A percentile compares a stretch with the other conserved stretches of the same genome.
Evolutionary conservation across 2,329 filamentous ascomycete genomes (phyloP).

Genomic region (Penicillium rolfsii): DNA sequence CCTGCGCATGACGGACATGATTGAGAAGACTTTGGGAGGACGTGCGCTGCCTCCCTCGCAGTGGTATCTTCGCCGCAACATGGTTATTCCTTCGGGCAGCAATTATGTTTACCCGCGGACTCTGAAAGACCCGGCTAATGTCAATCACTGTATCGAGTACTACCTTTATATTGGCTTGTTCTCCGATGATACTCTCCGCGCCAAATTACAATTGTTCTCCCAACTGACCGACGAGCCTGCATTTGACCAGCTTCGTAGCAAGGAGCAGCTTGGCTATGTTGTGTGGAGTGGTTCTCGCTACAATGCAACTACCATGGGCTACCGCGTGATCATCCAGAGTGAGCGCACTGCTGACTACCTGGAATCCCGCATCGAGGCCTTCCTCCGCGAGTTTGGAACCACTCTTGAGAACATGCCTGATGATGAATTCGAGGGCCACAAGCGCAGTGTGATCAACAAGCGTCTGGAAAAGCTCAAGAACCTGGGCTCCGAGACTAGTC

Average conservation of each 20-base stretch:
- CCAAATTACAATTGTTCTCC: conserved; percentile 78
- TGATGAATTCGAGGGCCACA: conserved; percentile 85
- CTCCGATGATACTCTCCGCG: conserved; percentile 69
- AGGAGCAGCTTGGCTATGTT: conserved; percentile 96
- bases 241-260: conserved; percentile 92
- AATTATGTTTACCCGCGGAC: conserved; percentile 83
- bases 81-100: conserved; percentile 76
- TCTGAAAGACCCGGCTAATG: conserved; percentile 82
- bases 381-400: conserved; percentile 69
- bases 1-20: conserved; percentile 77
- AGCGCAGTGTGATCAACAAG: conserved; percentile 84
- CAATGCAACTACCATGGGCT: conserved; percentile 77
- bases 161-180: conserved; percentile 71
- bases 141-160: conserved; percentile 85
- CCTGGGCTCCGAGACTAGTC: conserved; percentile 76
- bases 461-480: conserved; percentile 92
- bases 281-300: conserved; percentile 80
- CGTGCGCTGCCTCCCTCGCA: conserved; percentile 73
- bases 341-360: conserved; percentile 83
- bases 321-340: conserved; percentile 90
- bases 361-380: conserved; percentile 83
- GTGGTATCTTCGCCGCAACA: conserved; percentile 75
- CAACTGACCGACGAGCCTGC: conserved; percentile 92
- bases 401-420: conserved; percentile 76
- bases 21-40: conserved; percentile 77